These are phyloP conservation scores for Tetrapyrgos nigripes DNA, from an alignment of 1,284 basidiomycete species.

Conservation along the genomic window DNA sequence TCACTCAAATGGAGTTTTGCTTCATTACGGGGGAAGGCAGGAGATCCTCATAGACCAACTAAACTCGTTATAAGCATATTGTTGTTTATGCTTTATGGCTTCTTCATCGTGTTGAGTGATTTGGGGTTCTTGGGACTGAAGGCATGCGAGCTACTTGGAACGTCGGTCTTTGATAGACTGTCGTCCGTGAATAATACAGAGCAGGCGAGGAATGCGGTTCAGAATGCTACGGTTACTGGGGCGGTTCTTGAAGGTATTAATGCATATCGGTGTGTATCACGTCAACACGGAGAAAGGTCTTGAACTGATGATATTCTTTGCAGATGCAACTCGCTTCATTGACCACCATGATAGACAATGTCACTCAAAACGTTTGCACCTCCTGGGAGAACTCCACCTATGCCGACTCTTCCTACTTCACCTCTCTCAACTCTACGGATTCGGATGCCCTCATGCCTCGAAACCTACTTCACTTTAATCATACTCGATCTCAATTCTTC, in stretches of 20 bases:
- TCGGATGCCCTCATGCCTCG: slow-evolving; percentile 23
- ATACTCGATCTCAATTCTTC: slow-evolving; percentile 1
- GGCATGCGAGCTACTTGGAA: background rate
- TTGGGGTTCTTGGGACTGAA: slow-evolving; percentile 9
- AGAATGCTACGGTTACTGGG: slow-evolving; percentile 18
- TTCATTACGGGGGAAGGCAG: slow-evolving; percentile 18
- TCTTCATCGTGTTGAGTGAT: slow-evolving; percentile 4
- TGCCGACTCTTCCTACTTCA: slow-evolving; percentile 19
- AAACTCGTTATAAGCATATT: background rate
- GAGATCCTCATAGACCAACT: background rate
- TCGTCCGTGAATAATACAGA: background rate
- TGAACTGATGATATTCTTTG: too few relatives aligned
- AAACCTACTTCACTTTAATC: slow-evolving; percentile 7
- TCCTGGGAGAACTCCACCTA: slow-evolving; percentile 21
- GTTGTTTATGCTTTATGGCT: background rate
- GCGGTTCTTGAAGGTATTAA: slow-evolving; percentile 15
- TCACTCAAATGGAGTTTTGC: slow-evolving; percentile 23
- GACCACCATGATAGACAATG: background rate
- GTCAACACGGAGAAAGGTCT: background rate
- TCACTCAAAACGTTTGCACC: slow-evolving; percentile 16
- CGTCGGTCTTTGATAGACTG: slow-evolving; percentile 9
- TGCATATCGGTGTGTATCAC: slow-evolving; percentile 14
- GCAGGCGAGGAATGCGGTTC: slow-evolving; percentile 10
- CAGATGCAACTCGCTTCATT: background rate
- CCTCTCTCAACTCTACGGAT: slow-evolving; percentile 23